A percentile compares a stretch with the other conserved stretches of the same genome.
phyloP scores from a whole-genome alignment of 192 early-diverging fungal genomes.

The Rhizoclosmatium globosum region DNA sequence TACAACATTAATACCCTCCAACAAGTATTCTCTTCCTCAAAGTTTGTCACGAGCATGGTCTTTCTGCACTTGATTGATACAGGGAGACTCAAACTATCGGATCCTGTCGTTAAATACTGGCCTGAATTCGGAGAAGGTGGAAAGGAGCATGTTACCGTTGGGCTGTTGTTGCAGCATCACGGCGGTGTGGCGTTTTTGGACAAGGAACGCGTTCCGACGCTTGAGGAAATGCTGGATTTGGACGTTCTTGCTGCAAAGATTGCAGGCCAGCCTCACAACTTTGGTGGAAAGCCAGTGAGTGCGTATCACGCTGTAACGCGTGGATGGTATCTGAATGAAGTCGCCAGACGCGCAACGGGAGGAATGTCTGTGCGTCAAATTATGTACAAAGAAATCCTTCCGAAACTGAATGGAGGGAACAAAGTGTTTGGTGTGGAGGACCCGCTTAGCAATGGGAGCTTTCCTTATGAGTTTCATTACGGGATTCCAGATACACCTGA shows the following conservation, averaged over 20 bases:
- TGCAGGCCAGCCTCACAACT: too few species aligned
- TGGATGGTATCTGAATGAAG: too few species aligned
- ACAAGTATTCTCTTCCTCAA: slow-evolving; percentile 72
- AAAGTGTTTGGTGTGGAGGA: slow-evolving; percentile 5
- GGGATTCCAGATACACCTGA: slow-evolving; percentile 45
- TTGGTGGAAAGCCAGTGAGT: too few species aligned
- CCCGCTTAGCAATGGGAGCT: not conserved
- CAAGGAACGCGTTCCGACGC: too few species aligned
- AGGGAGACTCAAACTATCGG: slow-evolving; percentile 58
- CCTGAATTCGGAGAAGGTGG: slow-evolving; percentile 77
- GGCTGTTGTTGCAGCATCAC: too few species aligned
- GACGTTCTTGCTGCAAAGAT: too few species aligned
- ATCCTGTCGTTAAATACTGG: slow-evolving; percentile 68
- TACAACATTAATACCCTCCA: slow-evolving; percentile 69
- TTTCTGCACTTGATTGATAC: slow-evolving; percentile 67
- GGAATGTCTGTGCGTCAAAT: too few species aligned
- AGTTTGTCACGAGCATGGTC: slow-evolving; percentile 66
- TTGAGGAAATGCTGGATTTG: too few species aligned
- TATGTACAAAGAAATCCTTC: slow-evolving; percentile 65
- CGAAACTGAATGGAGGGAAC: slow-evolving; percentile 6
- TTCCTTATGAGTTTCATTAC: slow-evolving; percentile 61
- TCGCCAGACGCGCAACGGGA: too few species aligned
- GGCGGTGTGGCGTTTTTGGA: slow-evolving; percentile 76
- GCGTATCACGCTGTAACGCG: too few species aligned
- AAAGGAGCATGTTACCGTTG: too few species aligned